These are phyloP conservation scores for Ormosia semicastrata DNA, from an alignment of 306 rosid species.

Conservation along the genomic window DNA sequence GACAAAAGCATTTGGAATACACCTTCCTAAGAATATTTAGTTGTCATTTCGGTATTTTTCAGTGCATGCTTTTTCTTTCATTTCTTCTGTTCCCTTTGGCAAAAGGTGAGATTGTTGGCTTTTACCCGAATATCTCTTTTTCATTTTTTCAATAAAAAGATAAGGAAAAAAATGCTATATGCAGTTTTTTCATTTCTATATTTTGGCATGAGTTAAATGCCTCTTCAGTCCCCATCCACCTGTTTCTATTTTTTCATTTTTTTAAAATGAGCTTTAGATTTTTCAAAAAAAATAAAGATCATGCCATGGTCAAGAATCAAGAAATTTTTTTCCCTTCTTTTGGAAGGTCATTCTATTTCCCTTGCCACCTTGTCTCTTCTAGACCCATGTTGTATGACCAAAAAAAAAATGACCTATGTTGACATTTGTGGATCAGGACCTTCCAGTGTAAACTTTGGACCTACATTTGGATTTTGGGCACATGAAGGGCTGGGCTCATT, in stretches of 20 bases:
- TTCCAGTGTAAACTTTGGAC: not conserved
- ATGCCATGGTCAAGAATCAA: not conserved
- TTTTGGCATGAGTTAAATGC: not conserved
- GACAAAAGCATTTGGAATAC: conserved; percentile 16
- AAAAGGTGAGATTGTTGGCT: not conserved
- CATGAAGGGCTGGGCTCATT: not conserved
- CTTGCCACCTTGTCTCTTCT: not conserved
- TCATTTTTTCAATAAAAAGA: not conserved
- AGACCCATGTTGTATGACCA: not conserved
- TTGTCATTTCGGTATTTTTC: conserved; percentile 29
- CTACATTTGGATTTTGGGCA: not conserved
- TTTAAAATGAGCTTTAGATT: not conserved
- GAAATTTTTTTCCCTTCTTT: not conserved
- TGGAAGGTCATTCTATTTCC: not conserved
- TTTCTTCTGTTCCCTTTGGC: conserved; percentile 5
- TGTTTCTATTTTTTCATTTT: not conserved
- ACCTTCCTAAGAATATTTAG: conserved; percentile 12
- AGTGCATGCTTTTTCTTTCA: not conserved
- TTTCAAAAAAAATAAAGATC: too few species aligned
- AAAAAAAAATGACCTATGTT: too few species aligned
- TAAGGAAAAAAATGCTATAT: not conserved
- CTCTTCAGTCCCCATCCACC: not conserved
- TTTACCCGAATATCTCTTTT: not conserved
- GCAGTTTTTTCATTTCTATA: not conserved
- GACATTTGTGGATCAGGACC: not conserved